A percentile compares a stretch with the other conserved stretches of the same genome.
Conservation (phyloP, 2,329 filamentous ascomycete species). For the Claviceps africana region DNA sequence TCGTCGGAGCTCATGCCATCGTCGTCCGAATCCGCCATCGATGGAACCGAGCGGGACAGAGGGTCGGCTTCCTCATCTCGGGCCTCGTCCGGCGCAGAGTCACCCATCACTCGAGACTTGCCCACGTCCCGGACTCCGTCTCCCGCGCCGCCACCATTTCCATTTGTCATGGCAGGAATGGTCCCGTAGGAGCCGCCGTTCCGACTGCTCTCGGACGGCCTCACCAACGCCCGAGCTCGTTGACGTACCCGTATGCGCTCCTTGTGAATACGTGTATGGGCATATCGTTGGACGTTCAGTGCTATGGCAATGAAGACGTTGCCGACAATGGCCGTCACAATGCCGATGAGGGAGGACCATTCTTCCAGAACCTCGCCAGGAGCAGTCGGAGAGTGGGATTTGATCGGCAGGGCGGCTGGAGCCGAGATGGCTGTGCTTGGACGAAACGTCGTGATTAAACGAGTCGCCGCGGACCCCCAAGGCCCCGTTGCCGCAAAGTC, state of each 20-base stretch:
- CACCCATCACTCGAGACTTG: conserved; percentile 21
- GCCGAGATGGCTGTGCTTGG: neutral
- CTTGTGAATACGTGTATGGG: conserved; percentile 70
- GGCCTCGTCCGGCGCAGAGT: conserved; percentile 6
- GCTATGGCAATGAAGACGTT: conserved; percentile 92
- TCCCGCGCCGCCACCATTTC: conserved; percentile 8
- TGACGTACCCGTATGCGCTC: conserved; percentile 47
- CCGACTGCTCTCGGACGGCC: conserved; percentile 24
- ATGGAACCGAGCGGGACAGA: conserved; percentile 36
- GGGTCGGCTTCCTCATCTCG: conserved; percentile 33
- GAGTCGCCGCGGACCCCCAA: neutral
- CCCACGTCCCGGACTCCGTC: conserved; percentile 11
- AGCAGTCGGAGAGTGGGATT: conserved; percentile 14
- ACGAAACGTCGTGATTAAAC: neutral
- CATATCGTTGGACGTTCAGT: conserved; percentile 91
- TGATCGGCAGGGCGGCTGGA: conserved; percentile 1
- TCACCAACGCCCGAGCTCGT: conserved; percentile 39
- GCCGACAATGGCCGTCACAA: conserved; percentile 79
- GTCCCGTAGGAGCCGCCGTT: conserved; percentile 22
- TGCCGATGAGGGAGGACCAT: conserved; percentile 93
- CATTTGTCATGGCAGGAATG: conserved; percentile 11
- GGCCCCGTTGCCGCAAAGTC: neutral
- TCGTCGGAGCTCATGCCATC: conserved; percentile 16
- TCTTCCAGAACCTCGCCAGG: conserved; percentile 39
- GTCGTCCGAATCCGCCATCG: conserved; percentile 16